Evolutionary conservation across 805 yeast genomes (phyloP).

Genomic region (Candida maesae): DNA sequence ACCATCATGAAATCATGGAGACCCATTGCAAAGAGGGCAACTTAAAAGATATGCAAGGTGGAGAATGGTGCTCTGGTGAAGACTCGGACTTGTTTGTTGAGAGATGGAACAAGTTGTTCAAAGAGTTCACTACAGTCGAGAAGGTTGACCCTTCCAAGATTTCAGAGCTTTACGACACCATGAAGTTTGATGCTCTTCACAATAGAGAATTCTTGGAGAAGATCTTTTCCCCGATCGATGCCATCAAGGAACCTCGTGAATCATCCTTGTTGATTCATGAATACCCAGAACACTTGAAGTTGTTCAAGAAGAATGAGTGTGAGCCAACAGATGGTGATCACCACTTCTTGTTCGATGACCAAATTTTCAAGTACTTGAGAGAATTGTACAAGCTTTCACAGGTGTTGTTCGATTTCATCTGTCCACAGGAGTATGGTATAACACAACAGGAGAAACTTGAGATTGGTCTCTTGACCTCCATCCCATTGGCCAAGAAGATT

Average conservation of each 20-base stretch:
- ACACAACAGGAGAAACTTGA: conserved; percentile 93
- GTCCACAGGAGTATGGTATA: conserved; percentile 98
- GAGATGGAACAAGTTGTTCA: conserved; percentile 95
- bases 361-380: conserved; percentile 73
- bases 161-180: conserved; percentile 93
- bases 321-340: conserved; percentile 12
- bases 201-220: conserved; percentile 84
- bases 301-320: conserved; percentile 18
- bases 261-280: conserved; percentile 26
- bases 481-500: conserved; percentile 89
- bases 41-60: conserved; percentile 53
- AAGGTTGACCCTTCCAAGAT: conserved; percentile 97
- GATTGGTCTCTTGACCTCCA: conserved; percentile 88
- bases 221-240: conserved; percentile 65
- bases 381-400: conserved; percentile 88
- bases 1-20: conserved; percentile 79
- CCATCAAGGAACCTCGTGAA: conserved; percentile 33
- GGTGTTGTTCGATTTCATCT: conserved; percentile 91
- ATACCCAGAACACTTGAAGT: conserved; percentile 28
- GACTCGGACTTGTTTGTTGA: conserved; percentile 88
- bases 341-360: conserved; percentile 67
- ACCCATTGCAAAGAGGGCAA: conserved; percentile 61
- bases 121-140: conserved; percentile 87
- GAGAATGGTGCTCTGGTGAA: conserved; percentile 95
- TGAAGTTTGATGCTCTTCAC: conserved; percentile 97